A percentile compares a stretch with the other conserved stretches of the same genome.
These are phyloP conservation scores for Friedmanniomyces simplex DNA, from an alignment of 495 filamentous ascomycete species.

Conservation along the genomic window DNA sequence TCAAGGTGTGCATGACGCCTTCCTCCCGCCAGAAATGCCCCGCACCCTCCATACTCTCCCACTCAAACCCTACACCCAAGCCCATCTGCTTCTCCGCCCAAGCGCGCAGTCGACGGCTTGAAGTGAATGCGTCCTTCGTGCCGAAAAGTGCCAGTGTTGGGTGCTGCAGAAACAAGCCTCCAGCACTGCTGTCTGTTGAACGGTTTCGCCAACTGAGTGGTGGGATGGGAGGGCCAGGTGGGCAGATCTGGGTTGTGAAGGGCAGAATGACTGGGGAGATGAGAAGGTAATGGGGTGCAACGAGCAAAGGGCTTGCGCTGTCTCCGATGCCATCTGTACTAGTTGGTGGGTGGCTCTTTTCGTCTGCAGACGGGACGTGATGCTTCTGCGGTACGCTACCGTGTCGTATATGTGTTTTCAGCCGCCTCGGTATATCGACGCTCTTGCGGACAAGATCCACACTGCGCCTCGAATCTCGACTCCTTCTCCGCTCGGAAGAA, in stretches of 20 bases:
- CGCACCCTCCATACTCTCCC: slow-evolving; percentile 52
- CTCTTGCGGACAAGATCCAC: slow-evolving; percentile 20
- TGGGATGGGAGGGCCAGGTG: slow-evolving; percentile 16
- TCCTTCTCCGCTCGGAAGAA: slow-evolving; percentile 20
- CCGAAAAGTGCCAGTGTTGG: slow-evolving; percentile 68
- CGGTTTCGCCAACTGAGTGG: background rate
- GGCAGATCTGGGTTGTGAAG: slow-evolving; percentile 47
- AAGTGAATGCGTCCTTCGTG: slow-evolving; percentile 66
- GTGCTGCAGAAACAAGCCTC: slow-evolving; percentile 36
- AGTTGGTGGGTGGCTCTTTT: too few species aligned
- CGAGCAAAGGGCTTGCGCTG: background rate
- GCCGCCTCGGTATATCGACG: slow-evolving; percentile 19
- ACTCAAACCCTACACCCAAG: slow-evolving; percentile 32
- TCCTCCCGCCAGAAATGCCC: slow-evolving; percentile 78
- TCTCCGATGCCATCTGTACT: too few species aligned
- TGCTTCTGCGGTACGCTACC: background rate
- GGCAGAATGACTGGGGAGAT: slow-evolving; percentile 69
- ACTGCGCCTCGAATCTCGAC: slow-evolving; percentile 25
- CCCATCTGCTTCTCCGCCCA: slow-evolving; percentile 55
- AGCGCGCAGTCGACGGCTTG: slow-evolving; percentile 50
- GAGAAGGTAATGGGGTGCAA: slow-evolving; percentile 56
- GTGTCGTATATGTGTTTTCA: slow-evolving; percentile 13
- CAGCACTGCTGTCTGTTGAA: background rate
- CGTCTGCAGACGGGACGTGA: too few species aligned
- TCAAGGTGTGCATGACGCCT: slow-evolving; percentile 47